Percentiles rank a stretch among this genome's conserved stretches.
These are phyloP conservation scores for Scutellaria minor DNA, from an alignment of 257 asterid species.

Conservation along the genomic window DNA sequence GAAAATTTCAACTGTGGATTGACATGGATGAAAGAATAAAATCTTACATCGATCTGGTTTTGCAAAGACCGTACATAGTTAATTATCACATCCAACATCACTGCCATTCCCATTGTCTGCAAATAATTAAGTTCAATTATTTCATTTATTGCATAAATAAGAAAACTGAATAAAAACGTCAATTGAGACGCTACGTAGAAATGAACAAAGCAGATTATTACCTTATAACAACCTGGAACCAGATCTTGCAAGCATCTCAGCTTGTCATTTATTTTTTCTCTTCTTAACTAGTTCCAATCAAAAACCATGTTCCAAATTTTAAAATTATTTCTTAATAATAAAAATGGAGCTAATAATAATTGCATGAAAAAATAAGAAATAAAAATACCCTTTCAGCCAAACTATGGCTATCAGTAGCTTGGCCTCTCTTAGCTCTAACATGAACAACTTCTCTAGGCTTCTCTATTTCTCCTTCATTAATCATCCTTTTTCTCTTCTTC, in stretches of 20 bases:
- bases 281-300: conserved; percentile 58
- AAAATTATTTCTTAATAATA: neutral
- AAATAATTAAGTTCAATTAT: conserved; percentile 4
- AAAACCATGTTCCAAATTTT: neutral
- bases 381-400: conserved; percentile 88
- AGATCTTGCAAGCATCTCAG: conserved; percentile 88
- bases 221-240: conserved; percentile 98
- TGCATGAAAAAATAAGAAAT: neutral
- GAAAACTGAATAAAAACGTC: neutral
- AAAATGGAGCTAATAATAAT: neutral
- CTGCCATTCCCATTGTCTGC: conserved; percentile 99
- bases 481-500: conserved; percentile 70
- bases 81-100: conserved; percentile 90
- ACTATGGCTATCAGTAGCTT: conserved; percentile 97
- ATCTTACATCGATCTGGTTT: conserved; percentile 88
- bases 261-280: conserved; percentile 93
- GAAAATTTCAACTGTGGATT: too few relatives aligned
- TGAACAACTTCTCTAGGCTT: conserved; percentile 86
- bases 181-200: too few relatives aligned
- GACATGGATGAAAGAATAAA: neutral
- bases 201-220: conserved; percentile 18
- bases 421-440: conserved; percentile 99
- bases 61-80: conserved; percentile 88
- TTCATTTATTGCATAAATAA: neutral
- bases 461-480: conserved; percentile 51